Evolutionary conservation across 1,284 basidiomycete genomes (phyloP).

Genomic region (Microbotryomycetes sp.): DNA sequence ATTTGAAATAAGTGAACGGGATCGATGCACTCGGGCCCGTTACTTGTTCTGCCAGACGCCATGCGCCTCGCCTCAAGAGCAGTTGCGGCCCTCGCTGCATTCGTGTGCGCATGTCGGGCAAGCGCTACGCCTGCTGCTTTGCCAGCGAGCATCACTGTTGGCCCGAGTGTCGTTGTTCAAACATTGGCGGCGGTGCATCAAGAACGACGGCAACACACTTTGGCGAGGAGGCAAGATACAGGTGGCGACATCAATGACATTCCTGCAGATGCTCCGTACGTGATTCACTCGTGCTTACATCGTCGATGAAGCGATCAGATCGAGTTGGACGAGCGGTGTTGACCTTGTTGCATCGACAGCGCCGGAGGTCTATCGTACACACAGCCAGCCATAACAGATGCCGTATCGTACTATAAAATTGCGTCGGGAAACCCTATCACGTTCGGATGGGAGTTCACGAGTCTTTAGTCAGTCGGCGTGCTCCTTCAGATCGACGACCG

Average conservation of each 20-base stretch:
- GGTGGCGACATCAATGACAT: neutral
- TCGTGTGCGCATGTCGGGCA: too few relatives aligned
- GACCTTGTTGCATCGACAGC: conserved; percentile 45
- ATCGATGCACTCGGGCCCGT: too few relatives aligned
- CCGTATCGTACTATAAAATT: conserved; percentile 83
- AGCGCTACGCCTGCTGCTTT: too few relatives aligned
- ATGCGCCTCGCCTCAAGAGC: too few relatives aligned
- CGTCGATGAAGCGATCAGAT: neutral
- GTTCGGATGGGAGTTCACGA: conserved; percentile 86
- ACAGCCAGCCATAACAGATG: conserved; percentile 64
- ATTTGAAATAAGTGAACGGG: too few relatives aligned
- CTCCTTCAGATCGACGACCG: neutral
- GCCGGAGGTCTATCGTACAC: conserved; percentile 65
- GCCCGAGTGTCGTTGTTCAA: too few relatives aligned
- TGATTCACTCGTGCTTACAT: neutral
- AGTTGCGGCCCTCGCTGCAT: too few relatives aligned
- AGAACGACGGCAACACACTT: too few relatives aligned
- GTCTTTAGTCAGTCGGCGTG: conserved; percentile 46
- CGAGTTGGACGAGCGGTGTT: neutral
- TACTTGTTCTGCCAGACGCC: too few relatives aligned
- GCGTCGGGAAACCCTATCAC: conserved; percentile 61
- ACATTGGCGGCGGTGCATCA: too few relatives aligned
- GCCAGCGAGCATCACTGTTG: too few relatives aligned
- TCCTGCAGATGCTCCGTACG: conserved; percentile 23
- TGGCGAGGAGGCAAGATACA: neutral